phyloP scores from a whole-genome alignment of 306 rosid species.

The Lathyrus aphaca region DNA sequence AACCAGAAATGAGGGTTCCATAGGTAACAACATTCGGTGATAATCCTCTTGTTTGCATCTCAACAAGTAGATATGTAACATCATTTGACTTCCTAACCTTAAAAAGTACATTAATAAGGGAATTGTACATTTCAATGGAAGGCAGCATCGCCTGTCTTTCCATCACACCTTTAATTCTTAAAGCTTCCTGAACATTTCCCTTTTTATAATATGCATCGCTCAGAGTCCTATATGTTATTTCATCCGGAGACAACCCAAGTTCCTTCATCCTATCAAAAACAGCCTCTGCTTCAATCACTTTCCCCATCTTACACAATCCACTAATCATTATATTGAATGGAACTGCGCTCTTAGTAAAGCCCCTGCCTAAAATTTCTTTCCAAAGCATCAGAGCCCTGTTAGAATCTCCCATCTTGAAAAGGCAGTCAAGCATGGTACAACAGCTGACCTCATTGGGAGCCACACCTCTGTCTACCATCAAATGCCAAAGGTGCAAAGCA shows the following conservation, averaged over 20 bases:
- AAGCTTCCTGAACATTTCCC: constrained; percentile 67
- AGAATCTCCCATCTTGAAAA: constrained; percentile 66
- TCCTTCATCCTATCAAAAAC: constrained; percentile 71
- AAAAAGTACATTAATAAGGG: constrained; percentile 71
- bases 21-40: constrained; percentile 68
- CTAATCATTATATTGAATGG: constrained; percentile 72
- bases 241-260: constrained; percentile 75
- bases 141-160: constrained; percentile 53
- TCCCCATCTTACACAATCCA: constrained; percentile 85
- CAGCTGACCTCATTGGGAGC: constrained; percentile 69
- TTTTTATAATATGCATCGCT: constrained; percentile 71
- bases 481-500: constrained; percentile 66
- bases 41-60: constrained; percentile 68
- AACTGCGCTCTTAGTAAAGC: constrained; percentile 57
- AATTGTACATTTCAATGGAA: constrained; percentile 83
- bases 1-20: constrained; percentile 81
- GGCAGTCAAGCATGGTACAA: constrained; percentile 73
- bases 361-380: constrained; percentile 65
- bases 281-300: constrained; percentile 65
- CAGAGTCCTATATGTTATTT: constrained; percentile 68
- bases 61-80: constrained; percentile 57
- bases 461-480: constrained; percentile 65
- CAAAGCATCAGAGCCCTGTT: constrained; percentile 60
- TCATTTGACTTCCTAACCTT: constrained; percentile 52
- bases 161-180: constrained; percentile 63